phyloP scores from a whole-genome alignment of 768 basidiomycete genomes.

The Lentinula edodes region DNA sequence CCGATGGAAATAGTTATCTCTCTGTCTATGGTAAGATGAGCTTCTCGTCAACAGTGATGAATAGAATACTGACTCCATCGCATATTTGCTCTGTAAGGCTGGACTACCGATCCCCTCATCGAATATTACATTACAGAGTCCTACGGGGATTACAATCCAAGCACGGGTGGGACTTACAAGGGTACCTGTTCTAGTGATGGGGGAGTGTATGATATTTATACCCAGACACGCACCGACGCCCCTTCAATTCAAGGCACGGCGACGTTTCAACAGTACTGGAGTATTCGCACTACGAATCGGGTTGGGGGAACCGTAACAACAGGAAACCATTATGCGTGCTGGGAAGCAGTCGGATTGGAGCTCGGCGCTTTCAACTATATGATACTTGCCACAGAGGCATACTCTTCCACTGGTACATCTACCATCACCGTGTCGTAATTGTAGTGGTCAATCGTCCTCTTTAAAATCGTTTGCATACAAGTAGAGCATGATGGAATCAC shows the following conservation, averaged over 20 bases:
- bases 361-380: slow-evolving; percentile 38
- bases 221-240: slow-evolving; percentile 29
- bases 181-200: slow-evolving; percentile 20
- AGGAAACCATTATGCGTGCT: slow-evolving; percentile 38
- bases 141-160: slow-evolving; percentile 36
- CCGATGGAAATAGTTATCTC: slow-evolving; percentile 36
- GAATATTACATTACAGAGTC: slow-evolving; percentile 44
- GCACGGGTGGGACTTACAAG: slow-evolving; percentile 21
- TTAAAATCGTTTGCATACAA: no score
- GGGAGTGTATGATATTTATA: slow-evolving; percentile 32
- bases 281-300: slow-evolving; percentile 31
- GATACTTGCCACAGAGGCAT: slow-evolving; percentile 43
- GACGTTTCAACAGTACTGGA: slow-evolving; percentile 44
- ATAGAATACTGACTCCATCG: no score
- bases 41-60: no score
- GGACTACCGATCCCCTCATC: slow-evolving; percentile 39
- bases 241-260: slow-evolving; percentile 37
- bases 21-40: slow-evolving; percentile 22
- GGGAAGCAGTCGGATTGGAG: slow-evolving; percentile 30
- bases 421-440: slow-evolving; percentile 2
- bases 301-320: slow-evolving; percentile 29
- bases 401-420: slow-evolving; percentile 29
- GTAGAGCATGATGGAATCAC: no score
- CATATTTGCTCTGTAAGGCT: slow-evolving; percentile 17
- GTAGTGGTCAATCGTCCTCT: no score